phyloP scores from a whole-genome alignment of 1,284 basidiomycete species.

The Heliocybe sulcata region DNA sequence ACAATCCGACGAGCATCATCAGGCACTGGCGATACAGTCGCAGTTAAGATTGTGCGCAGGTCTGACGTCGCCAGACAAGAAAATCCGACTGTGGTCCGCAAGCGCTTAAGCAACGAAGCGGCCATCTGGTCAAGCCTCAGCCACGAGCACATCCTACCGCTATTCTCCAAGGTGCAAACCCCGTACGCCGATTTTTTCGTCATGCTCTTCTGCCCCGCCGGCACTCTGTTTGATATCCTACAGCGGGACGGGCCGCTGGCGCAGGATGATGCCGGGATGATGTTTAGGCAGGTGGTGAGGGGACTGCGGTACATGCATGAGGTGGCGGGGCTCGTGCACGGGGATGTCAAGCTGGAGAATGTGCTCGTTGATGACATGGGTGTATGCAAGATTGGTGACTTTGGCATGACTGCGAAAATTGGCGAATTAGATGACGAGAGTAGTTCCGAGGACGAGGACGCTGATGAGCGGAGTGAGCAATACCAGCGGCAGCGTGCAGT shows the following conservation, averaged over 20 bases:
- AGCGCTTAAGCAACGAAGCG: conserved; percentile 71
- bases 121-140: conserved; percentile 72
- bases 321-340: conserved; percentile 72
- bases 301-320: conserved; percentile 86
- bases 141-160: conserved; percentile 76
- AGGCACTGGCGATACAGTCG: conserved; percentile 60
- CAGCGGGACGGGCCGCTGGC: conserved; percentile 58
- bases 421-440: conserved; percentile 42
- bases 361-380: conserved; percentile 85
- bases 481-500: background rate
- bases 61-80: conserved; percentile 44
- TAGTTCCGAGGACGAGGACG: conserved; percentile 21
- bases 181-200: conserved; percentile 76
- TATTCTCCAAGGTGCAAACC: conserved; percentile 66
- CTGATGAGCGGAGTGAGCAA: background rate
- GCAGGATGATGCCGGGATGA: conserved; percentile 77
- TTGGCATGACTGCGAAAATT: conserved; percentile 70
- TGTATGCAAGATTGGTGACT: conserved; percentile 76
- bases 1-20: conserved; percentile 72
- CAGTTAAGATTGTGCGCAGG: conserved; percentile 75
- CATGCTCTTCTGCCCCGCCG: conserved; percentile 78
- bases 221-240: conserved; percentile 82
- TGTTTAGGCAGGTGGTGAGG: conserved; percentile 86
- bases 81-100: conserved; percentile 37
- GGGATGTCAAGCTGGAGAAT: conserved; percentile 97